Base-by-base conservation (phyloP, 2,329 filamentous ascomycete genomes). In the Fusarium compactum region DNA sequence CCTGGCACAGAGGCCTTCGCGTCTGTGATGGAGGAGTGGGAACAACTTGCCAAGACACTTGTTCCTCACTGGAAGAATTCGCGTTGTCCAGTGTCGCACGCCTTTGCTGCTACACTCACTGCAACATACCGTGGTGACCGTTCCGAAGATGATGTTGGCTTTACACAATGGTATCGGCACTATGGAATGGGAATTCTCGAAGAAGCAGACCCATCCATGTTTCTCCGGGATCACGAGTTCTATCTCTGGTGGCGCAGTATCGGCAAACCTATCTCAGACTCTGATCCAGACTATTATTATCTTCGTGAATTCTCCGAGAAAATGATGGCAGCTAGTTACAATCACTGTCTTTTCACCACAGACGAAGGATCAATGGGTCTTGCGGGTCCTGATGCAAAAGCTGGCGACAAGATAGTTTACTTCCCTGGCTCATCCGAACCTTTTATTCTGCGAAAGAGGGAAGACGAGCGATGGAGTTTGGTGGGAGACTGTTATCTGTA, bases 91-190 rank as follows among this genome's bases (percentile, higher is more conserved):
- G 20, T 62, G 3, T 66, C 50, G 0, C 1, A 48, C 3, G 50
- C 61, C 0, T 66, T 69, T 8, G 34, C 54, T 1, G 2, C 12
- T 18, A 69, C 66, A 2, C 18, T 69, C 7, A 16, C 12, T 12
- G 60, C 60, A 14, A n/a, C 5, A 1, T 3, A 27, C 8, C 34
- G 8, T 4, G 5, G 5, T 10, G 34, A 30, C 1, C 2, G 48
- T 0, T 32, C 10, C 3, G 20, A 11, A 4, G 4, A 20, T 6
- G 44, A 47, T 1, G 2, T 45, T 1, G 66, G 53, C 0, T 69
- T 69, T 24, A 55, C 62, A 1, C 18, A 46, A 0, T 69, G 65
- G 66, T 69, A 69, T 34, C 61, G 66, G 0, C 66, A 66, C 27
- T 69, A 41, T 14, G 65, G 66, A 1, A n/a, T 46, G 2, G 45